phyloP scores from a whole-genome alignment of 2,329 filamentous ascomycete species.

The Alternaria ventricosa region DNA sequence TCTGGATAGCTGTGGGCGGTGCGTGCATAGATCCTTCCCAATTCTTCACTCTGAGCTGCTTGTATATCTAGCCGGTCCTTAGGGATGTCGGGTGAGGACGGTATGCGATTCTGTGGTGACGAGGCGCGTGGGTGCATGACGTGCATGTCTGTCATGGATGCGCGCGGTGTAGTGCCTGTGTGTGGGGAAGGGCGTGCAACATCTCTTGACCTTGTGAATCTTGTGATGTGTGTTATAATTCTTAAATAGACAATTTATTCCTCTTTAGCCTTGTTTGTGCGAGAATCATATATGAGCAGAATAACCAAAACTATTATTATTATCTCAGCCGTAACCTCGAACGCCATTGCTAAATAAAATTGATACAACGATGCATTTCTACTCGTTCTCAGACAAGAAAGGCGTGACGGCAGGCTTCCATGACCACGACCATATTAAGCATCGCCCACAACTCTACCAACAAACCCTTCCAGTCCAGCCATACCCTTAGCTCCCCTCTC shows the following conservation, averaged over 20 bases:
- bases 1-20: constrained; percentile 7
- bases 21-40: constrained; percentile 8
- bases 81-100: constrained; percentile 20
- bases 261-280: not conserved
- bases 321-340: not conserved
- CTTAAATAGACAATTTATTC: not conserved
- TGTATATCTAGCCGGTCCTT: constrained; percentile 12
- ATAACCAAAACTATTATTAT: not conserved
- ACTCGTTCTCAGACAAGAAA: not conserved
- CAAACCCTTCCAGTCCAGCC: constrained; percentile 72
- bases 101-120: not conserved
- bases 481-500: constrained; percentile 56
- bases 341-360: not conserved
- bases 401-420: not conserved
- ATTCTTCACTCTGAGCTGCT: not conserved
- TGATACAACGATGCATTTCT: not conserved
- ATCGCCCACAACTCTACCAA: constrained; percentile 64
- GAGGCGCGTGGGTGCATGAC: constrained; percentile 2
- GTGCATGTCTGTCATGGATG: not conserved
- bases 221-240: not conserved
- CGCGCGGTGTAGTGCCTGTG: not conserved
- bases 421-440: not conserved
- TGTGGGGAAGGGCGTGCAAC: constrained; percentile 1
- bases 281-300: not conserved
- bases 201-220: not conserved